Evolutionary conservation across 2,329 filamentous ascomycete genomes (phyloP).

Genomic region (Claviceps arundinis): DNA sequence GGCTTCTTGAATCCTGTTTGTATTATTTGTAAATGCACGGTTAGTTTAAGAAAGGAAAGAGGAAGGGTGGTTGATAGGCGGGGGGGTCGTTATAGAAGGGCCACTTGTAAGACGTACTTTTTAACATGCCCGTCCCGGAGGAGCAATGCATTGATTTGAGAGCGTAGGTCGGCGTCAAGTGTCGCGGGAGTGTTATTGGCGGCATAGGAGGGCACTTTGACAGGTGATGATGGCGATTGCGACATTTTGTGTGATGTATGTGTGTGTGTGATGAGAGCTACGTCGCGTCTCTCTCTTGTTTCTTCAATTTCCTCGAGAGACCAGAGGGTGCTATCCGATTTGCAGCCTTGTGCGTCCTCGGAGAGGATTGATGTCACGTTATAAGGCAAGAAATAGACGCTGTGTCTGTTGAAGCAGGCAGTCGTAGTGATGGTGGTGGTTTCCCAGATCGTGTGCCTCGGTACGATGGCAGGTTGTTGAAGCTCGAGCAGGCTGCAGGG

Average conservation of each 20-base stretch:
- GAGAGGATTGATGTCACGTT: background rate
- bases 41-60: background rate
- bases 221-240: conserved; percentile 37
- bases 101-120: conserved; percentile 29
- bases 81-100: background rate
- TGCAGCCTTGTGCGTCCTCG: background rate
- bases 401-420: background rate
- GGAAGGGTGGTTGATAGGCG: background rate
- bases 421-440: background rate
- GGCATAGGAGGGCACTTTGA: conserved; percentile 47
- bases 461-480: background rate
- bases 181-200: conserved; percentile 45
- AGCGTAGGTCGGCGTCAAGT: conserved; percentile 47
- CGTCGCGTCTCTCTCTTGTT: background rate
- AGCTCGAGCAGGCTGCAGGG: background rate
- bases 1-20: conserved; percentile 45
- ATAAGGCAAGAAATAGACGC: too few species aligned
- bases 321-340: background rate
- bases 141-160: conserved; percentile 46
- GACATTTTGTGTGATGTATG: conserved; percentile 21
- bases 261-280: background rate
- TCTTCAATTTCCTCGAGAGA: background rate
- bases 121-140: conserved; percentile 45
- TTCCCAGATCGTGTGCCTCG: background rate
- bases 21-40: background rate